phyloP scores from a whole-genome alignment of 352 stramenopile genomes.

The Phytophthora syringae region DNA sequence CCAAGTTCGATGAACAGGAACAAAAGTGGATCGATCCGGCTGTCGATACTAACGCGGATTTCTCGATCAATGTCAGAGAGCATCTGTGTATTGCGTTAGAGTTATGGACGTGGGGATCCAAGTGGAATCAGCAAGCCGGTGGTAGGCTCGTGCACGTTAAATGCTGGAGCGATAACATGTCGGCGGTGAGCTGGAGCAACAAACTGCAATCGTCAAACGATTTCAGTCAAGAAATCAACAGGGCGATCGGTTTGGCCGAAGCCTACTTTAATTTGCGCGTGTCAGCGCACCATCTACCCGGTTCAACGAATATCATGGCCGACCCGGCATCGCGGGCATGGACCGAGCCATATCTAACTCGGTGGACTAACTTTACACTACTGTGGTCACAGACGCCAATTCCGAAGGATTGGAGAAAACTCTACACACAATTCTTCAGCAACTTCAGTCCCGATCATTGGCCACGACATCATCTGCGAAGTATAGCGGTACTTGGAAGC shows the following conservation, averaged over 20 bases:
- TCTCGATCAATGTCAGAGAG: not conserved
- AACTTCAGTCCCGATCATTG: constrained; percentile 7
- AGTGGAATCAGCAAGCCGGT: not conserved
- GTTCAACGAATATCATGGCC: too few relatives aligned
- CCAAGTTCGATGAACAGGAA: not conserved
- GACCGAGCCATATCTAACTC: not conserved
- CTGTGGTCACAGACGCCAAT: not conserved
- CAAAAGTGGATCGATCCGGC: not conserved
- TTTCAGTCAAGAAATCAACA: too few relatives aligned
- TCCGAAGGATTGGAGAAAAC: not conserved
- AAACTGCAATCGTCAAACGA: too few relatives aligned
- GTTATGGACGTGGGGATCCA: not conserved
- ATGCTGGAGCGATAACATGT: too few relatives aligned
- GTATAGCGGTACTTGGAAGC: not conserved
- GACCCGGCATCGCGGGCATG: not conserved
- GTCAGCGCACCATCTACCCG: too few relatives aligned
- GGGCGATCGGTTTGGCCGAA: too few relatives aligned
- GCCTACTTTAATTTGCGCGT: too few relatives aligned
- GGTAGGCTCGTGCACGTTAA: not conserved
- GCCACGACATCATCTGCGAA: not conserved
- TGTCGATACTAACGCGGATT: not conserved
- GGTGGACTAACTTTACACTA: constrained; percentile 1
- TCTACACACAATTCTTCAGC: not conserved
- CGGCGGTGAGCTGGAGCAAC: too few relatives aligned
- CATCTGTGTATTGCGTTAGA: constrained; percentile 6